Base-by-base conservation (phyloP, 306 rosid genomes). In the Sicyos baderoa region DNA sequence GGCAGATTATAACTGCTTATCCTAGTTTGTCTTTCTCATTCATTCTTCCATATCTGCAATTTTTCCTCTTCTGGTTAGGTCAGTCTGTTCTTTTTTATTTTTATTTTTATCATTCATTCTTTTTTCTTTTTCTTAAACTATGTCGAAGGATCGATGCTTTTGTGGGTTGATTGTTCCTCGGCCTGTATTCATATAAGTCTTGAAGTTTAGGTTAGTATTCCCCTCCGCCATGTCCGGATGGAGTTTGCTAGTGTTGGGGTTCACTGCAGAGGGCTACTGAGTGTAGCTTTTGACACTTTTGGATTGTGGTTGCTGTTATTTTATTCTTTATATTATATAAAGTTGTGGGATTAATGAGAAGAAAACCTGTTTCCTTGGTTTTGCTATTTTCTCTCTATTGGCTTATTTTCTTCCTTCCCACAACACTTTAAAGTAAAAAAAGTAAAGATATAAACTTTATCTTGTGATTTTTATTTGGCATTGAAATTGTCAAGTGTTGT, bases 231-330 rank as follows among this genome's bases (percentile, higher is more conserved):
- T 47, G 55, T 13, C 71, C 55, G 13, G 71, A 48, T 55, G 40
- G 51, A 19, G 19, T 47, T 25, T 22, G 54, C 35, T 42, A 66
- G 54, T 66, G 47, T 66, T 32, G 37, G 42, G 71, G 47, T 66
- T 44, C 18, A 10, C 29, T 63, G 52, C 69, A 63, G 69, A 63
- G 51, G 53, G 70, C 70, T 64, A 44, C 52, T 7, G 48, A 45
- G 42, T 54, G 54, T 64, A 64, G 70, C 70, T 64, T 19, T 21
- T 47, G 55, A 61, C 7, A 32, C 71, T 45, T 65, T 22, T 47
- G 71, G 71, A 66, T 44, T 66, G 71, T 66, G 71, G 32, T 47
- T 47, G 55, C 71, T 66, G 71, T 66, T 66, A 1, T 66, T 66
- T 66, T 18, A 66, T 66, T 66, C 55, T 66, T 66, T 66, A 45